Conservation (phyloP, 2,329 filamentous ascomycete species). For the Plectosphaerella plurivora region DNA sequence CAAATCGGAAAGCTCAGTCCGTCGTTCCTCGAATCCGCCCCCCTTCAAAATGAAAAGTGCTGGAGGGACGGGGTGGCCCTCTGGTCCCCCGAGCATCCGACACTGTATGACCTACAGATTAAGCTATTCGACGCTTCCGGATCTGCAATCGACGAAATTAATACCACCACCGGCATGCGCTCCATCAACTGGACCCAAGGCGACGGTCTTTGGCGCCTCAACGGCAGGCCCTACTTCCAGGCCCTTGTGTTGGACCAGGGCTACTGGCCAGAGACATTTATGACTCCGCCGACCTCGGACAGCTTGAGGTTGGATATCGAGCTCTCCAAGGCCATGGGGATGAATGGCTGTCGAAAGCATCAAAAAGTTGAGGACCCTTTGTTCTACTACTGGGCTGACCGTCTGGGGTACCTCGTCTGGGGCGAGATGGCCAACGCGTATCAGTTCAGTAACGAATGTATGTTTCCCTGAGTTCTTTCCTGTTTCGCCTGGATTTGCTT, state of each 20-base stretch:
- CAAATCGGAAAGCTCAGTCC: slow-evolving; percentile 33
- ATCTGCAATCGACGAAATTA: slow-evolving; percentile 47
- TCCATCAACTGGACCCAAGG: slow-evolving; percentile 54
- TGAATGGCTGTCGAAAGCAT: slow-evolving; percentile 62
- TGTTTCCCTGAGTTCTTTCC: no score
- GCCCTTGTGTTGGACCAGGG: slow-evolving; percentile 57
- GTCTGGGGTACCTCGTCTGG: slow-evolving; percentile 58
- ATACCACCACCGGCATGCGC: slow-evolving; percentile 58
- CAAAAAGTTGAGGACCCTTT: slow-evolving; percentile 59
- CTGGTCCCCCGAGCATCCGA: slow-evolving; percentile 56
- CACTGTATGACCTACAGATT: slow-evolving; percentile 51
- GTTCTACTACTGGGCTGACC: slow-evolving; percentile 59
- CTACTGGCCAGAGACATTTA: slow-evolving; percentile 57
- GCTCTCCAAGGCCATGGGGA: slow-evolving; percentile 55
- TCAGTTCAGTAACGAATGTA: slow-evolving; percentile 46
- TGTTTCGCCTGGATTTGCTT: no score
- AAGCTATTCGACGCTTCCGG: slow-evolving; percentile 39
- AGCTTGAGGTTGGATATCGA: slow-evolving; percentile 48
- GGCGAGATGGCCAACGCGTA: slow-evolving; percentile 63
- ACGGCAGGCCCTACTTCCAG: slow-evolving; percentile 56
- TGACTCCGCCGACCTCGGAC: slow-evolving; percentile 49
- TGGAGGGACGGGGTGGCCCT: slow-evolving; percentile 55
- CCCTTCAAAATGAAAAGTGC: slow-evolving; percentile 29
- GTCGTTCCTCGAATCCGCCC: slow-evolving; percentile 24
- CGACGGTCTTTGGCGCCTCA: slow-evolving; percentile 55